Base-by-base conservation (phyloP, 2,329 filamentous ascomycete genomes). In the Botrytis porri region DNA sequence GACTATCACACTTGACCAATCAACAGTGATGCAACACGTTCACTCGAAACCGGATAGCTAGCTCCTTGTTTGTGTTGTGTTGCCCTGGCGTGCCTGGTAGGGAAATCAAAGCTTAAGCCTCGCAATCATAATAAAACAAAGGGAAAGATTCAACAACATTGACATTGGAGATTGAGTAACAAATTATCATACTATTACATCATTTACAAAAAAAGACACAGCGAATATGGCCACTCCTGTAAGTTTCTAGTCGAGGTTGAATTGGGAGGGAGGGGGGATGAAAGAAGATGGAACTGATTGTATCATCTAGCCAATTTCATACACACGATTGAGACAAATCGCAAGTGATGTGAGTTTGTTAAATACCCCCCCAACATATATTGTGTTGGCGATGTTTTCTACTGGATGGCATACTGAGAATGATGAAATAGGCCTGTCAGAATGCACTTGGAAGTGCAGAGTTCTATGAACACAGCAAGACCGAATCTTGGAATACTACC, bases 381-480 rank as follows among this genome's bases (percentile, higher is more conserved):
- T 32, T 39, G n/a, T 69, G 63, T 41, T 70, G 65, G 67, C 39
- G 48, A 60, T 32, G 32, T n/a, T 48, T 60, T 25, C 12, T 10
- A 25, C 43, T 37, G 9, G 41, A 22, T 22, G 35, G 32, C 20
- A 37, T 71, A 66, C 70, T 72, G 48, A 72, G 63, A 67, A 41
- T 41, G 8, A 22, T 45, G 37, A 9, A 25, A 48, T 54, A 97
- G 94, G 95, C 94, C 78, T 97, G 95, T 86, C 90, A 93, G 80
- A 87, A 87, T 77, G 92, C 93, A 74, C 88, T 98, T 79, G 89
- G 90, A 75, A 87, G 84, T 76, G 90, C 90, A 74, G 90, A 93
- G 75, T 90, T 88, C 84, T 99, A 99, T 85, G 92, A 97, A 77
- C 96, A 98, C 83, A 84, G 90, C 72, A 91, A 92, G 81, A 97